Conservation (phyloP, 1,284 basidiomycete genomes). For the Leccinum colubrinum region DNA sequence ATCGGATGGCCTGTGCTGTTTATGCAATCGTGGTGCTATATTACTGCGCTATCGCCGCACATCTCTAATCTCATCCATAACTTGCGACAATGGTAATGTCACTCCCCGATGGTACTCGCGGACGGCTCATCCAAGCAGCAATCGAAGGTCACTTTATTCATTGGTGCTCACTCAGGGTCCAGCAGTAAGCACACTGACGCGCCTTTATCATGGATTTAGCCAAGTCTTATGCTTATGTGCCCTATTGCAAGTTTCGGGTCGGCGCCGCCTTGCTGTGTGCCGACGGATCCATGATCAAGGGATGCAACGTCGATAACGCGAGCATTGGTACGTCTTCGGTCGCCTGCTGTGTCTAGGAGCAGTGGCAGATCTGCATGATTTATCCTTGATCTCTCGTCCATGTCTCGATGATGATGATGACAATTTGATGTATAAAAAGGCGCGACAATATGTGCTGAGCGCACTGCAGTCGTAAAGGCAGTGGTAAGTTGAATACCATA, state of each 20-base stretch:
- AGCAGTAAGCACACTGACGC: slow-evolving; percentile 28
- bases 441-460: slow-evolving; percentile 83
- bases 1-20: not conserved
- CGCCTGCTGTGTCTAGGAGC: not conserved
- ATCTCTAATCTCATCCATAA: not conserved
- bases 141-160: not conserved
- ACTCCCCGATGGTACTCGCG: not conserved
- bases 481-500: slow-evolving; percentile 44
- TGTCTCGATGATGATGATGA: not conserved
- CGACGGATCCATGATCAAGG: slow-evolving; percentile 73
- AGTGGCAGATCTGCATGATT: not conserved
- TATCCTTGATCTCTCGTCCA: not conserved
- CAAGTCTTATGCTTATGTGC: slow-evolving; percentile 59
- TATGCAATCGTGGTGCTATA: not conserved
- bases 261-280: slow-evolving; percentile 78
- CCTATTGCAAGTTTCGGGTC: slow-evolving; percentile 87
- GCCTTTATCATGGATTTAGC: slow-evolving; percentile 35
- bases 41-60: not conserved
- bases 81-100: not conserved
- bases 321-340: slow-evolving; percentile 65
- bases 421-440: slow-evolving; percentile 38
- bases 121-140: not conserved
- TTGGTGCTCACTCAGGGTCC: not conserved
- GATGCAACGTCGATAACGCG: slow-evolving; percentile 91
- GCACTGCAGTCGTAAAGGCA: slow-evolving; percentile 86